Conservation (phyloP, 495 filamentous ascomycete genomes). For the Diplogelasinospora grovesii region DNA sequence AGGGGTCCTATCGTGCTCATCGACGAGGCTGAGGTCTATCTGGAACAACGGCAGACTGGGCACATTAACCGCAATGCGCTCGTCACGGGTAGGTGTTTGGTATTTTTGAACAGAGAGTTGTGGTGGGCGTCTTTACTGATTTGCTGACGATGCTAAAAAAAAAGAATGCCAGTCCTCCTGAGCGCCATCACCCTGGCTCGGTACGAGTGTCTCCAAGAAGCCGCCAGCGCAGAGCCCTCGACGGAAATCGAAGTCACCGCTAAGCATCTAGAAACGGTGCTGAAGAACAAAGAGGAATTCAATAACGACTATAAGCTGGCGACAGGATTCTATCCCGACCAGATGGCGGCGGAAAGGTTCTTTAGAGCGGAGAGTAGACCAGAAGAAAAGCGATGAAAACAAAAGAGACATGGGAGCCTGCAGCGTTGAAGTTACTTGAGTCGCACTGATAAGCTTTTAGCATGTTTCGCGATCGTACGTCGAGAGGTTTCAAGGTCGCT, state of each 20-base stretch:
- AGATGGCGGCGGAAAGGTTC: not conserved
- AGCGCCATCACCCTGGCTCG: not conserved
- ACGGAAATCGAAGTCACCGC: not conserved
- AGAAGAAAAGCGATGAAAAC: too few relatives aligned
- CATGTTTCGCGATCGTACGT: too few relatives aligned
- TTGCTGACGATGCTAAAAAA: not conserved
- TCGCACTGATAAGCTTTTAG: too few relatives aligned
- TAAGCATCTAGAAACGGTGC: not conserved
- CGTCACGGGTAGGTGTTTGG: constrained; percentile 1
- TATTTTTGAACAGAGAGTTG: too few relatives aligned
- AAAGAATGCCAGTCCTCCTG: not conserved
- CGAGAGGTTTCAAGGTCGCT: too few relatives aligned
- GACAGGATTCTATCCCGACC: not conserved
- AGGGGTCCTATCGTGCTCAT: not conserved
- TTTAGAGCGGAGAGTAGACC: not conserved
- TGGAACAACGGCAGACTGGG: not conserved
- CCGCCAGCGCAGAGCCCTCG: not conserved
- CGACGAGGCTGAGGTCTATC: constrained; percentile 1
- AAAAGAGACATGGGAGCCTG: too few relatives aligned
- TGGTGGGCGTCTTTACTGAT: not conserved
- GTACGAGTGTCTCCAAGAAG: not conserved
- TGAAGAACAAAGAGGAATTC: not conserved
- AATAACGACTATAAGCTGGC: not conserved
- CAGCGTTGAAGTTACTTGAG: too few relatives aligned
- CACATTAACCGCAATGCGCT: not conserved